Evolutionary conservation across 768 basidiomycete species (phyloP).

Genomic region (Lactarius indigo): DNA sequence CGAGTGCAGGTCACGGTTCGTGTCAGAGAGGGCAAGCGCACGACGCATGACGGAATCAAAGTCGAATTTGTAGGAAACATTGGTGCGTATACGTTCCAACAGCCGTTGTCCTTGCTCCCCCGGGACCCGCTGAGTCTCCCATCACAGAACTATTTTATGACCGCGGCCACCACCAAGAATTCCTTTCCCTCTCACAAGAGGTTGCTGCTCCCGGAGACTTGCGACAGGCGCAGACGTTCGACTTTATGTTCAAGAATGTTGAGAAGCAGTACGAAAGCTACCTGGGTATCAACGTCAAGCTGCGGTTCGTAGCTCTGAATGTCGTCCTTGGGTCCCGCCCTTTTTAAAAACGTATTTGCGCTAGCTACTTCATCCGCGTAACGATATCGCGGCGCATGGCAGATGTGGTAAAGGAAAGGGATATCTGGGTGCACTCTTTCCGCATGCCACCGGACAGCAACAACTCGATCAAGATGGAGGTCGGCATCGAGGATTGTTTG

Average conservation of each 20-base stretch:
- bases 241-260: slow-evolving; percentile 98
- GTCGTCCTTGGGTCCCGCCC: background rate
- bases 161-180: slow-evolving; percentile 97
- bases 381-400: slow-evolving; percentile 90
- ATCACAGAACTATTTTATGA: slow-evolving; percentile 89
- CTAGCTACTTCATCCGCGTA: slow-evolving; percentile 88
- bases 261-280: slow-evolving; percentile 99
- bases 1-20: slow-evolving; percentile 68
- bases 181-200: slow-evolving; percentile 92
- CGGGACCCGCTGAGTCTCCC: background rate
- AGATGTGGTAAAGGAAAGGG: slow-evolving; percentile 89
- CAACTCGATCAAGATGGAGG: slow-evolving; percentile 99
- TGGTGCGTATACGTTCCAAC: slow-evolving; percentile 49
- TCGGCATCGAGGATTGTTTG: slow-evolving; percentile 97
- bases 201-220: slow-evolving; percentile 95
- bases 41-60: slow-evolving; percentile 92
- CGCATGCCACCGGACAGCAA: slow-evolving; percentile 98
- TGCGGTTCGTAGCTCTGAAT: slow-evolving; percentile 57
- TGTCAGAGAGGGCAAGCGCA: slow-evolving; percentile 91
- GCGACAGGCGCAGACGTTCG: slow-evolving; percentile 93
- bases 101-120: no score
- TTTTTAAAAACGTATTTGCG: slow-evolving; percentile 4
- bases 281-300: slow-evolving; percentile 96
- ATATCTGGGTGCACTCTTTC: slow-evolving; percentile 97
- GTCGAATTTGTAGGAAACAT: slow-evolving; percentile 97